Conservation (phyloP, 495 filamentous ascomycete species). For the Penicillium bialowiezense region DNA sequence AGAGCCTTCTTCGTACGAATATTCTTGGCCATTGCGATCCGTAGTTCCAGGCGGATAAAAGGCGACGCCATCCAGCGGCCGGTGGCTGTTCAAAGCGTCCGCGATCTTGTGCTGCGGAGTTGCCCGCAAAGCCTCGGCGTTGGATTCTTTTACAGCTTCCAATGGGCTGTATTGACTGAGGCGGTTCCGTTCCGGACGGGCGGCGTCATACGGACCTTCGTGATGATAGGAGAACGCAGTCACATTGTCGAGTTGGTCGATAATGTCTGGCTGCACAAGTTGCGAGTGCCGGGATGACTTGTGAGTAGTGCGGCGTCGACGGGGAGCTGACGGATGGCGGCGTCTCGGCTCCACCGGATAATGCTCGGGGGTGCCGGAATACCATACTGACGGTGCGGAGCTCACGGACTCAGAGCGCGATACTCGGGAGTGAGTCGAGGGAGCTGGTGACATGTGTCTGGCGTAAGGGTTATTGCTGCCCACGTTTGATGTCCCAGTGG, state of each 20-base stretch:
- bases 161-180: constrained; percentile 62
- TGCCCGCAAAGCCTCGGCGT: constrained; percentile 74
- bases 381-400: constrained; percentile 25
- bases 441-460: constrained; percentile 31
- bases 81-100: constrained; percentile 70
- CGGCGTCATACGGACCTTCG: constrained; percentile 88
- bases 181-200: constrained; percentile 68
- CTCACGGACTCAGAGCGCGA: constrained; percentile 29
- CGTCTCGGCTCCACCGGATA: constrained; percentile 30
- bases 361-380: constrained; percentile 30
- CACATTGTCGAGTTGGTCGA: constrained; percentile 74
- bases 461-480: constrained; percentile 40
- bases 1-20: constrained; percentile 80
- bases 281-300: constrained; percentile 56
- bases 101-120: constrained; percentile 77
- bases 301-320: constrained; percentile 16
- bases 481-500: constrained; percentile 11
- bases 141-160: constrained; percentile 71
- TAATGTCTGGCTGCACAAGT: constrained; percentile 68
- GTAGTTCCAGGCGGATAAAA: constrained; percentile 66
- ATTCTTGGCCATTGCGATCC: constrained; percentile 63
- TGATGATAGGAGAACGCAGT: constrained; percentile 73
- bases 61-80: constrained; percentile 83
- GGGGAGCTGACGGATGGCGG: constrained; percentile 13
- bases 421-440: constrained; percentile 20